Base-by-base conservation (phyloP, 768 basidiomycete species). In the Pisolithus microcarpus region DNA sequence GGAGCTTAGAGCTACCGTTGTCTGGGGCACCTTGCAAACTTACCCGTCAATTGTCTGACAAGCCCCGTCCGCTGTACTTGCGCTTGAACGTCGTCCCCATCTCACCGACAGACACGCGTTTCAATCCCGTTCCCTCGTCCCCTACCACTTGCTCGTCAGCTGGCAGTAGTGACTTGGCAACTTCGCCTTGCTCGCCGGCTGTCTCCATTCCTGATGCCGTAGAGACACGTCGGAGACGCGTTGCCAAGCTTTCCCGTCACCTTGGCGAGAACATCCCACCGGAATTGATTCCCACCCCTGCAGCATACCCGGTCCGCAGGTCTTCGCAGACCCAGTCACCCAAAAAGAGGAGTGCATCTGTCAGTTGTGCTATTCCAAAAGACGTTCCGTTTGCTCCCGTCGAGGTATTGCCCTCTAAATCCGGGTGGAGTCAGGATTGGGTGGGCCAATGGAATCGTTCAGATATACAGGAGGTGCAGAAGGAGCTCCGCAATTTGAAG, bases 181-280 rank as follows among this genome's bases (percentile, higher is more conserved):
- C 55, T 8, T 52, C 58, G 11, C 62, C 66, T 21, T 45, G 40
- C 15, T 58, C 59, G 0, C 65, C 66, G 9, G 46, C 30, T 58
- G 51, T 51, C 24, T 16, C 30, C 50, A 15, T 38, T 23, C 62
- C 64, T 7, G 58, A 68, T 44, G 51, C 63, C 5, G 57, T 67
- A 1, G 71, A 70, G 53, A 56, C 68, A 16, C 70, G 73, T 18
- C 61, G 80, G 40, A 71, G 68, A 55, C 77, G 76, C 55, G 72
- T 82, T 73, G 79, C 77, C 6, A 83, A 83, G 62, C 70, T 84
- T 31, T 61, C 70, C 2, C 73, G 80, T 39, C 79, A 78, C 21
- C 68, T 84, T 7, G 82, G 82, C 31, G 80, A 82, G 64, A 75
- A 74, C 52, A 68, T 84, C 37, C 82, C 82, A 15, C 61, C 73